phyloP scores from a whole-genome alignment of 371 early-diverging fungal species.

The Mortierella sp. region DNA sequence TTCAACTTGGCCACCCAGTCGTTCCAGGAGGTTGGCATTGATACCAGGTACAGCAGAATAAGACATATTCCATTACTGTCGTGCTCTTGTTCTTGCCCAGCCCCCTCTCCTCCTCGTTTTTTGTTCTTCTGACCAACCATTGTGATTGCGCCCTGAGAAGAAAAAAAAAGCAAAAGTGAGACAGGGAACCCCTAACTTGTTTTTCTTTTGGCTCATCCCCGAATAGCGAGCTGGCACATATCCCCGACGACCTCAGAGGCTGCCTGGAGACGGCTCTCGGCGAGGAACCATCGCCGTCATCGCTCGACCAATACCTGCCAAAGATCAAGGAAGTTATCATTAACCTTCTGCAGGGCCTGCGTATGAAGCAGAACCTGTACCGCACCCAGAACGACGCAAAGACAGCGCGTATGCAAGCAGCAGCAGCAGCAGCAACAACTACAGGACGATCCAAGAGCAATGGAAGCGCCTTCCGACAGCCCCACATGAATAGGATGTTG shows the following conservation, averaged over 20 bases:
- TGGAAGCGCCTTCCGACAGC: slow-evolving; percentile 29
- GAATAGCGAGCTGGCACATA: slow-evolving; percentile 63
- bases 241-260: slow-evolving; percentile 64
- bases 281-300: slow-evolving; percentile 63
- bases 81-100: too few relatives aligned
- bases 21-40: slow-evolving; percentile 62
- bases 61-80: not conserved
- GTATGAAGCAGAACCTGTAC: slow-evolving; percentile 65
- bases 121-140: not conserved
- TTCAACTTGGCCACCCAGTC: slow-evolving; percentile 63
- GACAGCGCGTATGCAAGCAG: slow-evolving; percentile 15
- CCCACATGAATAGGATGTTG: not conserved
- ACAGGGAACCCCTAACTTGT: not conserved
- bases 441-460: slow-evolving; percentile 35
- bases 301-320: slow-evolving; percentile 68
- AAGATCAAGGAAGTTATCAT: slow-evolving; percentile 69
- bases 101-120: not conserved
- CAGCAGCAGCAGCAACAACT: slow-evolving; percentile 4
- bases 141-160: not conserved
- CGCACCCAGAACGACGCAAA: slow-evolving; percentile 48
- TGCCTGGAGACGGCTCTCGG: slow-evolving; percentile 63
- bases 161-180: not conserved
- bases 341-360: slow-evolving; percentile 65
- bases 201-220: not conserved
- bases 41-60: slow-evolving; percentile 62